Evolutionary conservation across 331 rosid species (phyloP), one percentile per base, ranked within the genome.

Genomic region (Quercus tomentella): DNA sequence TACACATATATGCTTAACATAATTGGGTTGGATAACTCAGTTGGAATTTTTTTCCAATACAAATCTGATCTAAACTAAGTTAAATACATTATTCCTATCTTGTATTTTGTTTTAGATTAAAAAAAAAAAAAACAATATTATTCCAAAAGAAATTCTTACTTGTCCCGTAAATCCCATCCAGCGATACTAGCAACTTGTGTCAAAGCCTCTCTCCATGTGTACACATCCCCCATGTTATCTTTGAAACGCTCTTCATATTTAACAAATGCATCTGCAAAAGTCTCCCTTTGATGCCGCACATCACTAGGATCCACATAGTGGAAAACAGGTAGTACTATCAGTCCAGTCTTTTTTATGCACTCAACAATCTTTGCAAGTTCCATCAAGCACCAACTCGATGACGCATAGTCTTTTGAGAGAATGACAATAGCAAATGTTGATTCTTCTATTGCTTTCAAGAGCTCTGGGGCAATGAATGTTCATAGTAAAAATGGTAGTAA

Each of bases 311-410:
- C 69, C 4, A 80, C 20, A 18, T 52, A 52, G 15, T 74, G 37
- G 26, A 74, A 80, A 1, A 80, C 31, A 0, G 63, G 71, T 0
- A 74, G 2, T 4, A 80, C 70, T 16, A 17, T 56, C 0, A 5
- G 16, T 3, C 26, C 52, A 12, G 9, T 2, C 5, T 12, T 10
- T 4, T 9, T 31, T 5, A 21, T 72, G 55, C 35, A 30, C 1
- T 79, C 82, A 28, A 49, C 72, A 15, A 79, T 79, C 49, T 79
- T 79, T 12, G 43, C 10, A 4, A 79, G 77, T 43, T 79, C 82
- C 3, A 33, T 73, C 75, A 80, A 67, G 14, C 83, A 74, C 83
- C 79, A 80, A 1, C 70, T 74, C 8, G 71, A 79, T 21, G 79
- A 74, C 4, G 75, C 75, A 2, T 66, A 80, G 61, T 74, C 37